These are phyloP conservation scores for Hanseniaspora jakobsenii DNA, from an alignment of 805 yeast species.

Conservation along the genomic window DNA sequence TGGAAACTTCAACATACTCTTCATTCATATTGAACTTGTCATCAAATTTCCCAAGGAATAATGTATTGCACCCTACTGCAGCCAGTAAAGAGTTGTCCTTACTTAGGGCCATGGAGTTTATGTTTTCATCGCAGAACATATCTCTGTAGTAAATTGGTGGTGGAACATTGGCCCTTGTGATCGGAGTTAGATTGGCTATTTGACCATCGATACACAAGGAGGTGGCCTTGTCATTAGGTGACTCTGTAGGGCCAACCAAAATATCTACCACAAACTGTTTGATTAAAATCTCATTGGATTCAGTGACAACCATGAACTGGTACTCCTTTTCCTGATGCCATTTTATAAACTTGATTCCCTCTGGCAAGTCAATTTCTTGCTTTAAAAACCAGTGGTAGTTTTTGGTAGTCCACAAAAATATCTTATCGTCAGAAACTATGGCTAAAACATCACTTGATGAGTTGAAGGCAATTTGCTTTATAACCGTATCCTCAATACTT, in stretches of 20 bases:
- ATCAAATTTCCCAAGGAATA: constrained; percentile 36
- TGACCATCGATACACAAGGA: constrained; percentile 70
- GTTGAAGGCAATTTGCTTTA: constrained; percentile 63
- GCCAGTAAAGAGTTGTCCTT: constrained; percentile 48
- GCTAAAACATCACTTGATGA: constrained; percentile 68
- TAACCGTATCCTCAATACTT: constrained; percentile 34
- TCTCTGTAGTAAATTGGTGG: constrained; percentile 82
- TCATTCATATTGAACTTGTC: constrained; percentile 18
- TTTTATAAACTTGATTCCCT: constrained; percentile 34
- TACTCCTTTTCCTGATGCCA: constrained; percentile 90
- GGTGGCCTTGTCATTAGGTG: constrained; percentile 65
- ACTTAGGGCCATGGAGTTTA: constrained; percentile 55
- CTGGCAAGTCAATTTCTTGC: constrained; percentile 44
- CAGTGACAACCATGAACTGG: constrained; percentile 55
- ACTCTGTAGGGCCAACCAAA: constrained; percentile 53
- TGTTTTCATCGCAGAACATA: constrained; percentile 41
- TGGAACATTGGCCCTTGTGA: constrained; percentile 77
- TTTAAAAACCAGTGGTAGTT: constrained; percentile 95
- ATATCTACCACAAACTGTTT: constrained; percentile 55
- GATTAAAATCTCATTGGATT: constrained; percentile 37
- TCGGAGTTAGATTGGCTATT: constrained; percentile 63
- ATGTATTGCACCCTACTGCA: constrained; percentile 37
- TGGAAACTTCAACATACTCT: constrained; percentile 15
- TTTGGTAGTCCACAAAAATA: constrained; percentile 84
- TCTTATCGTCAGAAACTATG: constrained; percentile 43